phyloP scores from a whole-genome alignment of 1,139 yeast genomes.

The Yamadazyma kanchanaburiensis region DNA sequence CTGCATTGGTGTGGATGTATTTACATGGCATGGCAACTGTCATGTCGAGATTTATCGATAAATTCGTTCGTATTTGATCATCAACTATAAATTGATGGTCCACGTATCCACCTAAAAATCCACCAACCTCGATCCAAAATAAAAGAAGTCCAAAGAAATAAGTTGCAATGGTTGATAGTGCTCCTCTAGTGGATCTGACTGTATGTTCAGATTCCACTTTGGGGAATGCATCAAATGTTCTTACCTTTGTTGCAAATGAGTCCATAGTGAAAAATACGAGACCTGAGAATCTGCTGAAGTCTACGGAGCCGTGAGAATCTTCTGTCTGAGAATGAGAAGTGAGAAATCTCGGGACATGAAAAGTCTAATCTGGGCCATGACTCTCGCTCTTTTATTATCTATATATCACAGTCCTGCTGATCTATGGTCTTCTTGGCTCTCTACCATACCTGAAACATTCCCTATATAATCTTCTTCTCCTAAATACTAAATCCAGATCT shows the following conservation, averaged over 20 bases:
- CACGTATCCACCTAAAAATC: constrained; percentile 77
- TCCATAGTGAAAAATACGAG: constrained; percentile 28
- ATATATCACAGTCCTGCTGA: background rate
- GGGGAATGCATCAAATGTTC: constrained; percentile 87
- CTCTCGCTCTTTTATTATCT: too few species aligned
- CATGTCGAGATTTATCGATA: constrained; percentile 75
- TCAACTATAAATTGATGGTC: constrained; percentile 79
- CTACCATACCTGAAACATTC: constrained; percentile 48
- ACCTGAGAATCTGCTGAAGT: too few species aligned
- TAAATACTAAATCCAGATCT: constrained; percentile 36
- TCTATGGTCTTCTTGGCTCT: constrained; percentile 30
- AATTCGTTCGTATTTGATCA: constrained; percentile 53
- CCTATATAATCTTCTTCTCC: constrained; percentile 54
- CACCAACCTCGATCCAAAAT: constrained; percentile 85
- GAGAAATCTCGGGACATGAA: too few species aligned
- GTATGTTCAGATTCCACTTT: constrained; percentile 78
- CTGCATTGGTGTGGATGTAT: constrained; percentile 67
- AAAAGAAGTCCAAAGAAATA: constrained; percentile 60
- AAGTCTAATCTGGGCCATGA: too few species aligned
- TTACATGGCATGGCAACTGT: constrained; percentile 85
- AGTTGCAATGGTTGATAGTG: constrained; percentile 67
- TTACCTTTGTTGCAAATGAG: constrained; percentile 37
- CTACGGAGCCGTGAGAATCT: too few species aligned
- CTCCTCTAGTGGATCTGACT: constrained; percentile 73
- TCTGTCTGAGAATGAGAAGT: too few species aligned